A percentile compares a stretch with the other conserved stretches of the same genome.
These are phyloP conservation scores for Entomortierella chlamydospora DNA, from an alignment of 192 early-diverging fungal genomes.

Conservation along the genomic window DNA sequence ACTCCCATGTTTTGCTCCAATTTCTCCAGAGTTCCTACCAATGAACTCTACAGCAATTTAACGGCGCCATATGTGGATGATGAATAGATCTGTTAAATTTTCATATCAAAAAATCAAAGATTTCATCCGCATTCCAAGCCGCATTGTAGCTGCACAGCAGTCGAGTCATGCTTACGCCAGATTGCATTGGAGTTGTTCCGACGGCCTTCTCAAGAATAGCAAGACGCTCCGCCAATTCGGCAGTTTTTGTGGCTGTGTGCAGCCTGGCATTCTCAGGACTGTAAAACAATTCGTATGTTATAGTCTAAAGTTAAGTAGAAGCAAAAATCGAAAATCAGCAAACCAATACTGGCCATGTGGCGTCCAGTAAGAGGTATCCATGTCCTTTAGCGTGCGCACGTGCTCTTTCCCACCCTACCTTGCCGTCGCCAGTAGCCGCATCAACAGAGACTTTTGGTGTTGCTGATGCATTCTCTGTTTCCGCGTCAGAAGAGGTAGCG, in stretches of 20 bases:
- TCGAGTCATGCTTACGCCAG: conserved; percentile 26
- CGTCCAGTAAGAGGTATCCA: too few relatives aligned
- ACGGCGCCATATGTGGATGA: too few relatives aligned
- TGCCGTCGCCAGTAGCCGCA: conserved; percentile 15
- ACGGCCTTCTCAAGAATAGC: conserved; percentile 75
- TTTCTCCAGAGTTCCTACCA: conserved; percentile 70
- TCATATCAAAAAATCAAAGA: too few relatives aligned
- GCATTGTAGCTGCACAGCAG: too few relatives aligned
- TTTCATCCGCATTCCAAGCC: too few relatives aligned
- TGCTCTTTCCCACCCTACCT: too few relatives aligned
- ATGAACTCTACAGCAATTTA: too few relatives aligned
- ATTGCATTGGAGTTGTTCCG: conserved; percentile 72
- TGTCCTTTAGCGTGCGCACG: too few relatives aligned
- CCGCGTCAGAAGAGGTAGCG: conserved; percentile 11
- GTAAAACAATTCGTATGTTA: conserved; percentile 82
- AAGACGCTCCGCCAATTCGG: conserved; percentile 75
- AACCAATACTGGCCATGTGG: too few relatives aligned
- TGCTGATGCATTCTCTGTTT: conserved; percentile 12
- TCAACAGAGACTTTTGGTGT: conserved; percentile 12
- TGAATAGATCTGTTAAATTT: too few relatives aligned
- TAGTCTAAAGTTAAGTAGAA: conserved; percentile 40
- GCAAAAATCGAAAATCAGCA: too few relatives aligned
- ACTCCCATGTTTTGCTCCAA: conserved; percentile 79
- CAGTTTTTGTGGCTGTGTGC: conserved; percentile 65
- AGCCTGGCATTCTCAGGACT: conserved; percentile 70